Base-by-base conservation (phyloP, 768 basidiomycete genomes). In the Rhizopogon roseolus region DNA sequence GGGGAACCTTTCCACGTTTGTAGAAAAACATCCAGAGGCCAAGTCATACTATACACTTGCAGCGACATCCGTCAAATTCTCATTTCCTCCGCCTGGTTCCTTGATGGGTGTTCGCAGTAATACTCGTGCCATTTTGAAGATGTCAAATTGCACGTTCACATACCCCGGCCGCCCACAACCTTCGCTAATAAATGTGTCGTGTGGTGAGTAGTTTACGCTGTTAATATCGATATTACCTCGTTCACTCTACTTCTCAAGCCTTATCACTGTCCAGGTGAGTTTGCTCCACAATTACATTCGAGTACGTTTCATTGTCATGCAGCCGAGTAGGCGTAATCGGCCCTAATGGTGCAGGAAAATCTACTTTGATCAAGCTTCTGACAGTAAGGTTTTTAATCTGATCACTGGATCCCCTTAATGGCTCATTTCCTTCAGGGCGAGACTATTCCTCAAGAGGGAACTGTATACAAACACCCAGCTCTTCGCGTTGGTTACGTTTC, bases 91-190 rank as follows among this genome's bases (percentile, higher is more conserved):
- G 27, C 95, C 95, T 40, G 96, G 96, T 29, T 93, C 90, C 44
- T 81, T 98, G 60, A 94, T 98, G 91, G 95, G 96, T 52, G 95
- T 98, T 54, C 83, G 95, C 58, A 96, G 93, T 68, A 93, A 89
- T 65, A 98, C 95, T 11, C 85, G 95, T 49, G 93, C 95, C 5
- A 98, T 98, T 66, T 78, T 98, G 66, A 98, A 96, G 75, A 81
- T 98, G 71, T 77, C 81, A 37, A 81, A 85, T 64, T 96, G 93
- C 73, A 97, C 93, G 10, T 98, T 88, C 72, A 94, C 93, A 50
- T 98, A 98, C 72, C 92, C 94, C 7, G 92, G 93, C 43, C 79
- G 88, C 55, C 65, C 77, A 43, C 78, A 73, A 53, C 96, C 95
- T 7, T 93, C 90, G 71, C 73, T 98, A 59, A 74, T 80, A 74